Evolutionary conservation across 805 yeast species (phyloP), one percentile per base, ranked within the genome.

Genomic region (Lachancea waltii): DNA sequence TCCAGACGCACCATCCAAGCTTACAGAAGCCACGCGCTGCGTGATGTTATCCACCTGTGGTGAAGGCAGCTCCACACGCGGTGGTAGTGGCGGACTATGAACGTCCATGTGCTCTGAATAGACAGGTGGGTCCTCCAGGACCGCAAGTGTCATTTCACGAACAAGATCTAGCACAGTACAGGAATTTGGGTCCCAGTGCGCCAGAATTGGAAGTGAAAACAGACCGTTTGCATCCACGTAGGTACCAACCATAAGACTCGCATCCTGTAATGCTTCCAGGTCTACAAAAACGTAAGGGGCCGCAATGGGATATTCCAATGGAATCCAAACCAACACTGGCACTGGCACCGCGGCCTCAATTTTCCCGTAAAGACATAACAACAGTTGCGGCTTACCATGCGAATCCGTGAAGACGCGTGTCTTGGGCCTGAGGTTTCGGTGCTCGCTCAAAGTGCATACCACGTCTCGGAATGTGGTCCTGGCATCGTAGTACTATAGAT

Each of bases 291-390:
- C 70, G n/a, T 76, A 49, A 0, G 97, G 97, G 1, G 80, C 69
- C 3, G 62, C 65, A n/a, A 51, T 48, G 0, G 96, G 95, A 47
- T 83, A 87, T 17, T 68, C 65, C 19, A 70, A 68, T 0, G 95
- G 95, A 4, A 89, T 51, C 95, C 95, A 86, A 4, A 87, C 57
- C 38, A 77, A 77, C 9, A 86, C 50, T 0, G 87, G 89, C 13
- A 74, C 60, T n/a, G 63, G 59, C 45, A 68, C 64, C 0, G 50
- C 48, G 0, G 49, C 40, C 1, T 56, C 55, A 10, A 80, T 47
- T 0, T 69, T 61, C 0, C 95, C 95, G 47, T 70, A 70, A 2
- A 89, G 44, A 43, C 79, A 77, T 8, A 87, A 63, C 34, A 86
- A 63, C 14, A 86, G 65, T 15, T 70, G 67, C 1, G 81, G 65